Conservation (phyloP, 148 eudicot genomes). For the Cornus controversa region DNA sequence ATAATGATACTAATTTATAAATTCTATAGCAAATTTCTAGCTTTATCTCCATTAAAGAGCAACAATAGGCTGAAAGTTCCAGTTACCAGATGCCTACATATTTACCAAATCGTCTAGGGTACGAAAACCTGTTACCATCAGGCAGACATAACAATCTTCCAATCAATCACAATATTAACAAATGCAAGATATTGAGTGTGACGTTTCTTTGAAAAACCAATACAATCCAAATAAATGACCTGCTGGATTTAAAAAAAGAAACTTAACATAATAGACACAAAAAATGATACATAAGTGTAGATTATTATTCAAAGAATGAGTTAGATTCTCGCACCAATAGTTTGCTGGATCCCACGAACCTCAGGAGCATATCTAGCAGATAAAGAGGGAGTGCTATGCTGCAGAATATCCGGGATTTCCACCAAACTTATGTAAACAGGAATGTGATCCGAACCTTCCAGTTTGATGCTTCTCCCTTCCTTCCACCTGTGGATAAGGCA, state of each 20-base stretch:
- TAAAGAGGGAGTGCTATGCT: constrained; percentile 75
- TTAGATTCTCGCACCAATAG: constrained; percentile 54
- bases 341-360: constrained; percentile 89
- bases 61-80: too few relatives aligned
- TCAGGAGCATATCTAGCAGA: constrained; percentile 92
- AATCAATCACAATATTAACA: background rate
- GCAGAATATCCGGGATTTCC: constrained; percentile 51
- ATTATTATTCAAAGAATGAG: constrained; percentile 1
- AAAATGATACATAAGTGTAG: background rate
- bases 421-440: constrained; percentile 69
- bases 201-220: background rate
- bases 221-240: background rate
- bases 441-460: constrained; percentile 97
- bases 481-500: constrained; percentile 56
- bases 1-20: too few relatives aligned
- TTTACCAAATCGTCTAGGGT: too few relatives aligned
- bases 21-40: too few relatives aligned
- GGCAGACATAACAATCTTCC: background rate
- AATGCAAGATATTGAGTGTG: background rate
- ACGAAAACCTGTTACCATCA: background rate
- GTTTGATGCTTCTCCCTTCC: constrained; percentile 65
- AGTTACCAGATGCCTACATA: too few relatives aligned
- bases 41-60: too few relatives aligned
- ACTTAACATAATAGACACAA: background rate
- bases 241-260: background rate